These are phyloP conservation scores for Esteya vermicola DNA, from an alignment of 2,329 filamentous ascomycete genomes.

Conservation along the genomic window DNA sequence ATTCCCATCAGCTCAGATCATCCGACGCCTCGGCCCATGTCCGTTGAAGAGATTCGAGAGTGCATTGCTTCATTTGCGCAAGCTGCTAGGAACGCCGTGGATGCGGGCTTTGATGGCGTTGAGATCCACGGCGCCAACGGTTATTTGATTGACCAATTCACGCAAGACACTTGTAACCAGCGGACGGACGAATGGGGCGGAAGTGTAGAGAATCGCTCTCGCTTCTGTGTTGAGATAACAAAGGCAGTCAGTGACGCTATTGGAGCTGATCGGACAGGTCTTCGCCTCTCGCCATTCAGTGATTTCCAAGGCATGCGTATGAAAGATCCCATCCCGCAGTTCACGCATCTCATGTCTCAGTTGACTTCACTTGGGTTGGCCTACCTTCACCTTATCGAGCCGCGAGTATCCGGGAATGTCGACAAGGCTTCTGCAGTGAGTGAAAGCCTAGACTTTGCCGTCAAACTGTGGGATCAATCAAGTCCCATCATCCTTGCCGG, in stretches of 20 bases:
- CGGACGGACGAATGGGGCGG: constrained; percentile 41
- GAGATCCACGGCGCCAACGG: constrained; percentile 26
- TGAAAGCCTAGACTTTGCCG: constrained; percentile 16
- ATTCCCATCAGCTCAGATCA: constrained; percentile 23
- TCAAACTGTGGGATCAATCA: constrained; percentile 14
- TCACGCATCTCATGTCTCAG: constrained; percentile 33
- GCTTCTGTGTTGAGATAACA: constrained; percentile 35
- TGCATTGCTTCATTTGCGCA: constrained; percentile 17
- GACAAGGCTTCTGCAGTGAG: constrained; percentile 14
- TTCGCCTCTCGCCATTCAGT: constrained; percentile 40
- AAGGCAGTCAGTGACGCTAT: constrained; percentile 34
- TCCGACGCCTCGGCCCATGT: constrained; percentile 21
- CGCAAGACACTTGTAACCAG: constrained; percentile 36
- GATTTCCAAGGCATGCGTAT: constrained; percentile 45
- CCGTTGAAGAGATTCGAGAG: constrained; percentile 24
- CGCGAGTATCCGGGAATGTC: constrained; percentile 19
- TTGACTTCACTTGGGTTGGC: constrained; percentile 31
- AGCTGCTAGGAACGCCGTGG: constrained; percentile 29
- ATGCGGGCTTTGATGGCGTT: constrained; percentile 33
- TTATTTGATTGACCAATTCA: constrained; percentile 37
- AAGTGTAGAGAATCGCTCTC: constrained; percentile 36
- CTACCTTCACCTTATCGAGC: constrained; percentile 46
- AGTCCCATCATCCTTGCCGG: constrained; percentile 17
- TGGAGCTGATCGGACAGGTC: constrained; percentile 30
- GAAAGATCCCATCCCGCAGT: constrained; percentile 42